Evolutionary conservation across 805 yeast species (phyloP).

Genomic region (Schizosaccharomyces lindneri): DNA sequence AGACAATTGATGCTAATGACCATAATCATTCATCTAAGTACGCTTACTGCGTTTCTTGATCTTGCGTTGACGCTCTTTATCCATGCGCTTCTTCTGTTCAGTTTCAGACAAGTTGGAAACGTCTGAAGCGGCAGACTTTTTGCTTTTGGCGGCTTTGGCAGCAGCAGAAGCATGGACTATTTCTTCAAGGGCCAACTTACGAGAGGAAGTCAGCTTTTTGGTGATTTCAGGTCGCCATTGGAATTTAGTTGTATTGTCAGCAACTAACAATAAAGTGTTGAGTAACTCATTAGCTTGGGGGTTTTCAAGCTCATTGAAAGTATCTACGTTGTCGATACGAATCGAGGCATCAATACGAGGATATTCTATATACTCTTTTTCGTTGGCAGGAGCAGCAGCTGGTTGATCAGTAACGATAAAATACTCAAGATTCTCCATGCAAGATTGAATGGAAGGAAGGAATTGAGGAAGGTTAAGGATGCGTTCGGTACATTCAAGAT

Average conservation of each 20-base stretch:
- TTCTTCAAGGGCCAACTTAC: slow-evolving; percentile 51
- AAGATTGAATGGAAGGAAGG: slow-evolving; percentile 19
- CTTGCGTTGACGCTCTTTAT: neutral
- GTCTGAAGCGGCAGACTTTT: neutral
- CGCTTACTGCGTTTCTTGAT: neutral
- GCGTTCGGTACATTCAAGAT: slow-evolving; percentile 50
- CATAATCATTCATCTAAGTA: neutral
- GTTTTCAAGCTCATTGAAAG: slow-evolving; percentile 13
- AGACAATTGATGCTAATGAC: neutral
- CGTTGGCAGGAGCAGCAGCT: slow-evolving; percentile 32
- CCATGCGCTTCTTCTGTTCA: neutral
- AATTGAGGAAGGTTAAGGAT: slow-evolving; percentile 25
- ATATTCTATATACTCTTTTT: neutral
- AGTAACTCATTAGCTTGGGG: slow-evolving; percentile 26
- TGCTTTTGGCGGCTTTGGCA: neutral
- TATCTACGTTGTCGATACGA: neutral
- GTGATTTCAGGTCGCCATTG: slow-evolving; percentile 50
- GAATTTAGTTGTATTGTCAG: slow-evolving; percentile 31
- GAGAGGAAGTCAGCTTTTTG: slow-evolving; percentile 50
- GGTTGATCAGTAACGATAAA: slow-evolving; percentile 72
- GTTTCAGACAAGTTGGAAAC: neutral
- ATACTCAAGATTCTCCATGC: slow-evolving; percentile 29
- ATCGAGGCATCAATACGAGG: slow-evolving; percentile 1
- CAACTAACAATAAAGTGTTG: slow-evolving; percentile 29
- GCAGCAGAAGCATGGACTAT: slow-evolving; percentile 9